These are phyloP conservation scores for Rhizophagus clarus DNA, from an alignment of 192 early-diverging fungal species.

Conservation along the genomic window DNA sequence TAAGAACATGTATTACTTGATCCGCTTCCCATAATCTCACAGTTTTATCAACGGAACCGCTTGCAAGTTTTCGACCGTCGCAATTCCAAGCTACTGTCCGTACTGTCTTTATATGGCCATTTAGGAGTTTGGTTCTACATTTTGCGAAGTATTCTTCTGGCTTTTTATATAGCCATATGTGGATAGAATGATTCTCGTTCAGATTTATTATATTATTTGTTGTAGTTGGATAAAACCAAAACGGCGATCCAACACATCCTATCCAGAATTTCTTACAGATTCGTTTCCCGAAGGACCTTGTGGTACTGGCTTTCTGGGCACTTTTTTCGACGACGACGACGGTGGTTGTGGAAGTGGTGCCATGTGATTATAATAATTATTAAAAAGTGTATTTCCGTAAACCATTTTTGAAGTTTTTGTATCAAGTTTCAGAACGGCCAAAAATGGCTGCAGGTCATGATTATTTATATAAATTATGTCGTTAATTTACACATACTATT, in stretches of 20 bases:
- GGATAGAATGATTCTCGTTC: neutral
- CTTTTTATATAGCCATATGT: neutral
- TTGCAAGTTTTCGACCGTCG: constrained; percentile 67
- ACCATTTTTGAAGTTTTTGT: neutral
- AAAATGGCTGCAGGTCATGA: too few relatives aligned
- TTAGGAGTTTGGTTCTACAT: constrained; percentile 17
- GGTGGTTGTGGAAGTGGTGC: neutral
- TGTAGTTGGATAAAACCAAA: constrained; percentile 6
- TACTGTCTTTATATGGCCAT: constrained; percentile 40
- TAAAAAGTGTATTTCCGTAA: neutral
- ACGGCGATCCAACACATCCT: constrained; percentile 4
- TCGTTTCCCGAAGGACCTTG: constrained; percentile 10
- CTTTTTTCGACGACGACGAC: neutral
- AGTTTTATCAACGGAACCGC: constrained; percentile 75
- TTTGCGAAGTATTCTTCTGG: constrained; percentile 27
- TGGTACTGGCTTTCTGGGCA: constrained; percentile 3
- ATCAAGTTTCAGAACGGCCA: too few relatives aligned
- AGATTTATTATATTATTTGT: neutral
- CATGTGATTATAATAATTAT: neutral
- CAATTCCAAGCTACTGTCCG: constrained; percentile 78
- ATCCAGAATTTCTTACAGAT: constrained; percentile 13
- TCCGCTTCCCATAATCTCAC: constrained; percentile 66
- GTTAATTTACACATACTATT: too few relatives aligned
- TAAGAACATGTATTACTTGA: neutral
- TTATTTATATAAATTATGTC: too few relatives aligned